Base-by-base conservation (phyloP, 331 rosid species). In the Rhamnella rubrinervis region DNA sequence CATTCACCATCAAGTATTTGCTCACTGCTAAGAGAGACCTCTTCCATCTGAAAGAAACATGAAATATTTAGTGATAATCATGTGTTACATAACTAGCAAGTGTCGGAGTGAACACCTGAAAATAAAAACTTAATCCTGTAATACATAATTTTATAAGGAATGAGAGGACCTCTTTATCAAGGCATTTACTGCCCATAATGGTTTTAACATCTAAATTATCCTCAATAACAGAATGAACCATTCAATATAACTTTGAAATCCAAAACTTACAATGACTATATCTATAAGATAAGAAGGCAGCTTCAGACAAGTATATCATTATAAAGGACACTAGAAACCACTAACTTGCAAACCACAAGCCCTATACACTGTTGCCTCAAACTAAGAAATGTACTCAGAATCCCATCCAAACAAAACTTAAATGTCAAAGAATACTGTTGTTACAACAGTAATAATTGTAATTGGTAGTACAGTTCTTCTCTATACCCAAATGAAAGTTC, bases 21-120 rank as follows among this genome's bases (percentile, higher is more conserved):
- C 40, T 81, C 85, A 60, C 76, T 72, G 69, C 84, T 77, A 41
- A 79, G 47, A 71, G 91, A 51, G 57, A 79, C 73, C 70, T 82
- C 85, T 66, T 87, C 98, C 96, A 93, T 90, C 91, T 87, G 69
- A 71, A 72, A 75, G 65, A 64, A 18, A 61, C 18, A 66, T 59
- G 21, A 68, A 70, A 25, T 17, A 44, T 66, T 62, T 39, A 50
- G 39, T 6, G 49, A 19, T 1, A 53, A 57, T 59, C 19, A 55
- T 31, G 35, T 31, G 35, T 6, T 20, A 71, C 55, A 46, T 26
- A 25, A 59, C 63, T 9, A 60, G 55, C 56, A 70, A 31, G 35
- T 19, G 18, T 46, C 31, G 19, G 6, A 52, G 26, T 7, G 26
- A 47, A 63, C 62, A n/a, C 49, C 6, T 51, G 35, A 21, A 38